These are phyloP conservation scores for Talaromyces sp. DNA, from an alignment of 2,329 filamentous ascomycete genomes.

Conservation along the genomic window DNA sequence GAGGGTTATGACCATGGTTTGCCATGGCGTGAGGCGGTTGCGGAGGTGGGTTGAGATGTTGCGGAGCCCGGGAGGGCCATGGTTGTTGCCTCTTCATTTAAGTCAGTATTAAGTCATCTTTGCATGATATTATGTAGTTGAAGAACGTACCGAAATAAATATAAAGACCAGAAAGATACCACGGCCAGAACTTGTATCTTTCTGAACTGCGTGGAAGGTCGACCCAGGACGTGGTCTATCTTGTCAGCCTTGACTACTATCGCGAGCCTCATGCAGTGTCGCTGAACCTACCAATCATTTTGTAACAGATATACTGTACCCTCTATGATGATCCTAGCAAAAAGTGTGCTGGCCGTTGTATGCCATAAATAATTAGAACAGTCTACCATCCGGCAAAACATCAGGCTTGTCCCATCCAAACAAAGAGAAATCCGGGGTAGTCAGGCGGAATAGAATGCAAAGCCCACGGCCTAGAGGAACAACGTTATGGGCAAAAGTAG, in stretches of 20 bases:
- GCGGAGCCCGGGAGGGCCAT: slow-evolving; percentile 78
- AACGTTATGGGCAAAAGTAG: neutral
- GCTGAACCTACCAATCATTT: neutral
- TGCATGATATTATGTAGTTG: neutral
- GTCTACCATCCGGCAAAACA: neutral
- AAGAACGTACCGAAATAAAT: slow-evolving; percentile 65
- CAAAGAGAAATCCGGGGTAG: neutral
- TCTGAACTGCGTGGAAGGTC: slow-evolving; percentile 85
- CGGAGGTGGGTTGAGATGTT: slow-evolving; percentile 69
- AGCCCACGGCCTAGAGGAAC: neutral
- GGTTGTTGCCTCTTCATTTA: slow-evolving; percentile 67
- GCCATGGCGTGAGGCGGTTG: slow-evolving; percentile 77
- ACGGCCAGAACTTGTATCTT: slow-evolving; percentile 91
- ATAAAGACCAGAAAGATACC: slow-evolving; percentile 84
- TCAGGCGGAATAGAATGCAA: neutral
- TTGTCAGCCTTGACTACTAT: neutral
- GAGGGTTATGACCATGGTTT: slow-evolving; percentile 80
- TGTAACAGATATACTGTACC: neutral
- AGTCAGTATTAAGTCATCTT: neutral
- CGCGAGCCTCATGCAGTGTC: neutral
- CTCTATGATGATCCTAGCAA: neutral
- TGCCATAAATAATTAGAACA: neutral
- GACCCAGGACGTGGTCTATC: slow-evolving; percentile 82
- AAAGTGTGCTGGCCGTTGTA: too few species aligned
- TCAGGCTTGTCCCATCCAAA: neutral